These are phyloP conservation scores for Aureobasidium sp. DNA, from an alignment of 2,329 filamentous ascomycete species.

Conservation along the genomic window DNA sequence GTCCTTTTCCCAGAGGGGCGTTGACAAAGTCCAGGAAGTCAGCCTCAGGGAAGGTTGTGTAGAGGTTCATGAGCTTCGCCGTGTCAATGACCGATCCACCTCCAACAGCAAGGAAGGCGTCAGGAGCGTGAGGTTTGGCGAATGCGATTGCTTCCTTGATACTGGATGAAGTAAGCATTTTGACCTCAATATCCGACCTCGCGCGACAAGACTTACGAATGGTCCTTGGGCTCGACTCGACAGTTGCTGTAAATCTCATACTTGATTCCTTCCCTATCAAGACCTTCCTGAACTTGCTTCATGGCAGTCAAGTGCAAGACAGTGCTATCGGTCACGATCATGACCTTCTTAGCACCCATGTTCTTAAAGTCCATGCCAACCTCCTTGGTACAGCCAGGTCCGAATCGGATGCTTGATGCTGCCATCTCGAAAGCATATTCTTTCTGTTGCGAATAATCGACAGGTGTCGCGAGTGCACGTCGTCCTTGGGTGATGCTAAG, in stretches of 20 bases:
- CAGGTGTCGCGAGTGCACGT: slow-evolving; percentile 65
- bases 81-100: slow-evolving; percentile 96
- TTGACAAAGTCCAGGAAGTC: slow-evolving; percentile 98
- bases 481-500: slow-evolving; percentile 48
- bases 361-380: slow-evolving; percentile 98
- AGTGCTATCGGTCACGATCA: slow-evolving; percentile 82
- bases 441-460: slow-evolving; percentile 65
- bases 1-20: slow-evolving; percentile 79
- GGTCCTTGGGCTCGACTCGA: slow-evolving; percentile 88
- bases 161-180: slow-evolving; percentile 36
- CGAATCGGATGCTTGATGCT: slow-evolving; percentile 87
- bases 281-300: slow-evolving; percentile 75
- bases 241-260: slow-evolving; percentile 78
- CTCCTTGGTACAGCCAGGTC: slow-evolving; percentile 86
- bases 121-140: slow-evolving; percentile 70
- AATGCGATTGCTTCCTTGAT: slow-evolving; percentile 86
- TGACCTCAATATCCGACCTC: not conserved
- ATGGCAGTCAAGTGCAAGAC: slow-evolving; percentile 81
- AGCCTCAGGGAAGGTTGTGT: slow-evolving; percentile 81
- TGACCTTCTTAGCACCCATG: slow-evolving; percentile 76
- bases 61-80: slow-evolving; percentile 97
- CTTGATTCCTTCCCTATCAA: slow-evolving; percentile 69
- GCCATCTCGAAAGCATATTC: slow-evolving; percentile 99
- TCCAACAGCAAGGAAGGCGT: slow-evolving; percentile 87
- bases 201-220: slow-evolving; percentile 53